phyloP scores from a whole-genome alignment of 495 filamentous ascomycete genomes.

The Rostrohypoxylon terebratum region DNA sequence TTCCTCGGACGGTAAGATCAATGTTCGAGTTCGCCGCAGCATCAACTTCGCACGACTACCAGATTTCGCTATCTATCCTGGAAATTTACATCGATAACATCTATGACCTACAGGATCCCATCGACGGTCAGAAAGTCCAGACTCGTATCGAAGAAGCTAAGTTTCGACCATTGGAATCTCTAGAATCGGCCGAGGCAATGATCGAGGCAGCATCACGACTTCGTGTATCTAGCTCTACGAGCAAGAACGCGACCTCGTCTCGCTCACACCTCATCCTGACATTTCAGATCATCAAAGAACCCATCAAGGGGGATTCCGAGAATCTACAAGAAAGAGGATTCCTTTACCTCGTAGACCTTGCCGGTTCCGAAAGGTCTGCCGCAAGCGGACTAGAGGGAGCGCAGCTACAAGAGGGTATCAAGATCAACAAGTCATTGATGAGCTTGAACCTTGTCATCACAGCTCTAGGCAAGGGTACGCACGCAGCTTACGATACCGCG shows the following conservation, averaged over 20 bases:
- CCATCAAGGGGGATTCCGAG: not conserved
- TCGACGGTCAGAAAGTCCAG: slow-evolving; percentile 81
- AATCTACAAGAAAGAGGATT: slow-evolving; percentile 68
- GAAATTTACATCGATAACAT: slow-evolving; percentile 97
- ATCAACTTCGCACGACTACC: slow-evolving; percentile 72
- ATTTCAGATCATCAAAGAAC: slow-evolving; percentile 68
- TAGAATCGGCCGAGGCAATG: slow-evolving; percentile 9
- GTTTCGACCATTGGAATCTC: not conserved
- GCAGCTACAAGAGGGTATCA: slow-evolving; percentile 88
- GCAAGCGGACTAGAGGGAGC: slow-evolving; percentile 76
- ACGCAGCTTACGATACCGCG: slow-evolving; percentile 93
- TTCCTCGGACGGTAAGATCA: slow-evolving; percentile 85
- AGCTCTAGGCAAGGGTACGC: slow-evolving; percentile 81
- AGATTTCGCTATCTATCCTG: slow-evolving; percentile 89
- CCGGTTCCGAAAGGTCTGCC: slow-evolving; percentile 89
- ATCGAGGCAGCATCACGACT: slow-evolving; percentile 2
- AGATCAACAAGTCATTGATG: slow-evolving; percentile 90
- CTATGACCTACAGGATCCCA: slow-evolving; percentile 78
- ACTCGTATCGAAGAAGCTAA: not conserved
- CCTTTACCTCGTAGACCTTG: slow-evolving; percentile 92
- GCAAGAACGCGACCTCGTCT: slow-evolving; percentile 89
- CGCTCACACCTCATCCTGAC: slow-evolving; percentile 97
- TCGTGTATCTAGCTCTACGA: slow-evolving; percentile 63
- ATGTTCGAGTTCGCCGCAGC: slow-evolving; percentile 74
- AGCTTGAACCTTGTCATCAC: slow-evolving; percentile 95